Evolutionary conservation across 768 basidiomycete genomes (phyloP).

Genomic region (Tylopilus felleus): DNA sequence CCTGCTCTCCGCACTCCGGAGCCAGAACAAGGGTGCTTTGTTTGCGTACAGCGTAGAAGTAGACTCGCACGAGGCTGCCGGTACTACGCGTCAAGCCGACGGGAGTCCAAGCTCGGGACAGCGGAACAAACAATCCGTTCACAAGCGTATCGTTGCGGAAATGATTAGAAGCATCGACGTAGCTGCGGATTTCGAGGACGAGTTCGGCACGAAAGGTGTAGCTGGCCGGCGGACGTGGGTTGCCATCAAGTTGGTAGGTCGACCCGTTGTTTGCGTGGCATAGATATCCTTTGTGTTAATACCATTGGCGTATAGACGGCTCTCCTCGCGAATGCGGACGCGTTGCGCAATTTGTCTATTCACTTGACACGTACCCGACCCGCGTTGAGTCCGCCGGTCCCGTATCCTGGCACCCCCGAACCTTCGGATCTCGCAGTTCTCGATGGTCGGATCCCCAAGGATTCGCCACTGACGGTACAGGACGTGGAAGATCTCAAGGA

Average conservation of each 20-base stretch:
- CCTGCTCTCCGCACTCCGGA: constrained; percentile 57
- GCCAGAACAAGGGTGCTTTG: constrained; percentile 68
- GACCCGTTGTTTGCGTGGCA: neutral
- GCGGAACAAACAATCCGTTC: constrained; percentile 31
- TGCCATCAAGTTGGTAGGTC: constrained; percentile 74
- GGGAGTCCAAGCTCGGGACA: constrained; percentile 1
- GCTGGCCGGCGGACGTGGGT: constrained; percentile 69
- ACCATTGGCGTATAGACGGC: constrained; percentile 49
- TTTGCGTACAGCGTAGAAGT: constrained; percentile 88
- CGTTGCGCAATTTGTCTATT: constrained; percentile 60
- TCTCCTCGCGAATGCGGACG: constrained; percentile 57
- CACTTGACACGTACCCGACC: constrained; percentile 48
- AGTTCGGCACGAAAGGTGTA: constrained; percentile 20
- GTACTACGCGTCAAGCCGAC: constrained; percentile 4
- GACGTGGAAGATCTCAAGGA: constrained; percentile 62
- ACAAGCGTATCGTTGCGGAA: constrained; percentile 70
- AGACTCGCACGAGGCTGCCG: constrained; percentile 53
- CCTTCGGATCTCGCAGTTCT: constrained; percentile 58
- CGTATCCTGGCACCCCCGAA: constrained; percentile 69
- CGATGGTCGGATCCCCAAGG: constrained; percentile 15
- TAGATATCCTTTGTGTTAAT: neutral
- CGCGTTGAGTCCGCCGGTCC: constrained; percentile 32
- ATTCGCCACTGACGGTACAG: constrained; percentile 39
- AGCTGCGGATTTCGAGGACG: constrained; percentile 77
- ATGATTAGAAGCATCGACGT: constrained; percentile 74